Evolutionary conservation across 805 yeast genomes (phyloP), one percentile per base, ranked within the genome.

Genomic region (Yamadazyma sp.): DNA sequence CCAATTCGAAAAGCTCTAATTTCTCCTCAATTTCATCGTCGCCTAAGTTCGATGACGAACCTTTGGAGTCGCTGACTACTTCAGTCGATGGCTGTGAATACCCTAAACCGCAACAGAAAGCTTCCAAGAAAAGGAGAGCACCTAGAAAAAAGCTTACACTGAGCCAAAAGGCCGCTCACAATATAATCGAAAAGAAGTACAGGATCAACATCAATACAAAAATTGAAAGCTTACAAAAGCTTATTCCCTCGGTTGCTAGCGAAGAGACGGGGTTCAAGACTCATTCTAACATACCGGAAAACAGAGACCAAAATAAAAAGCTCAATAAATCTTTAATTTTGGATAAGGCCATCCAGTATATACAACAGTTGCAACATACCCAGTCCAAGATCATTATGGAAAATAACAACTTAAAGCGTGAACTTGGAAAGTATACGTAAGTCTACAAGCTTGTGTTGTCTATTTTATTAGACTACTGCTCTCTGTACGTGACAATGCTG

Each of bases 181-280:
- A 82, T 61, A 78, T 77, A 57, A 80, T 82, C 45, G 89, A 82
- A 53, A 79, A 82, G 54, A 73, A 81, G 42, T 82, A 82, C 57
- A 65, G 88, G 54, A 80, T 80, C 43, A 82, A 82, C 56, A 80
- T 82, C 55, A 82, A 82, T 54, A 77, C 84, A 9, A 82, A 80
- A 55, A 82, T 82, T 39, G 84, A 84, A 3, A 78, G 79, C 20
- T 59, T 82, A 37, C 85, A 80, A 52, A 74, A 73, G 49, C 67
- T 82, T 16, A 81, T 82, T 23, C 89, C 89, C 9, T 76, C 82
- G 78, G 76, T 80, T 37, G 75, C 81, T 3, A 59, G 67, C 34
- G 84, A 79, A 42, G 75, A 75, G 45, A 75, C 82, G 3, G 83
- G 84, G 0, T 80, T 80, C 52, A 83, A 76, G 49, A 69, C 72